Base-by-base conservation (phyloP, 2,329 filamentous ascomycete genomes). In the Pseudopithomyces chartarum region DNA sequence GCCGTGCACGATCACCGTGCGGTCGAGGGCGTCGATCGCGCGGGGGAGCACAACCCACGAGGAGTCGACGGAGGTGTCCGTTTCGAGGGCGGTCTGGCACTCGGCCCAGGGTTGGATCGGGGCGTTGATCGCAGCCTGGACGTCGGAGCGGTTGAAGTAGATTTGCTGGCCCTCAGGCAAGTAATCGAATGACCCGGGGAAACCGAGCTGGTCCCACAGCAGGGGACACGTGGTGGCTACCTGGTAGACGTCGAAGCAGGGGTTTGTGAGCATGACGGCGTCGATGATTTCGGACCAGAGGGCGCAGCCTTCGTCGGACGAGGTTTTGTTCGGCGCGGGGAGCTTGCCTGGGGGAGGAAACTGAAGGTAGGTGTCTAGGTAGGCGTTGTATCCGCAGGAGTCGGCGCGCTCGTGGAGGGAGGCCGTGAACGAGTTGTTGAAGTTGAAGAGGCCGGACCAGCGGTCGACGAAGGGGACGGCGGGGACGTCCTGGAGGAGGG, bases 161-260 rank as follows among this genome's bases (percentile, higher is more conserved):
- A 92, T 78, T 0, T 74, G 70, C 0, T 86, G 81, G 1, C 88
- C 89, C 0, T 76, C 79, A 0, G 90, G 89, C 0, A 84, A 66
- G 73, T 92, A 94, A 19, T 75, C 71, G 53, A 86, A 79, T 2
- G 82, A 81, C n/a, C 87, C 87, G 0, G 89, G 87, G 74, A 89
- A 88, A 15, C 86, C 86, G 2, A 93, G 79, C 0, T 89, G 84
- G 56, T 92, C 87, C 82, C 85, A 91, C 1, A 85, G 78, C 2
- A 87, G 62, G 0, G 91, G 91, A 70, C 91, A 95, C 12, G 87
- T 89, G 3, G 85, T 87, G 2, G 85, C 85, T 13, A 94, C 84
- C 49, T 90, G 85, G 76, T 94, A 95, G 11, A 90, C 79, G 71
- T 92, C 86, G 76, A 90, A 96, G 79, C 91, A 95, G 0, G 91